Evolutionary conservation across 768 basidiomycete genomes (phyloP).

Genomic region (Tephrocybe sp.): DNA sequence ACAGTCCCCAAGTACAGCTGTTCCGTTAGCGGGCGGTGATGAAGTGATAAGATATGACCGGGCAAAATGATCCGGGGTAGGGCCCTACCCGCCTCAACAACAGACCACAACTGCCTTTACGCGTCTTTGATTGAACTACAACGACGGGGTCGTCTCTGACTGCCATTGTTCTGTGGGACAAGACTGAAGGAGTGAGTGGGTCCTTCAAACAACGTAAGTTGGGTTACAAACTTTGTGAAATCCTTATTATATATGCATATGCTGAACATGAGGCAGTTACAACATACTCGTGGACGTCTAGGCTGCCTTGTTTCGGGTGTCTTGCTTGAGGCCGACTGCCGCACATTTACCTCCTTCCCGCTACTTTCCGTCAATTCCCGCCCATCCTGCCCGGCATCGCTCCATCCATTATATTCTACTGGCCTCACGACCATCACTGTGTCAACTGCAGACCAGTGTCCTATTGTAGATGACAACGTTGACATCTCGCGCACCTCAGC

Average conservation of each 20-base stretch:
- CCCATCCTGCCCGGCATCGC: constrained; percentile 14
- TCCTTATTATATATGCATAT: constrained; percentile 42
- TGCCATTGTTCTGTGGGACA: constrained; percentile 13
- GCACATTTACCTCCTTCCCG: constrained; percentile 17
- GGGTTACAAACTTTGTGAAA: constrained; percentile 11
- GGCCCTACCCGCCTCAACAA: constrained; percentile 14
- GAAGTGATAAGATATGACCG: constrained; percentile 19
- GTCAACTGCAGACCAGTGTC: constrained; percentile 5
- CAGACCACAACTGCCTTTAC: constrained; percentile 15
- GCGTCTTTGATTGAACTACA: constrained; percentile 15
- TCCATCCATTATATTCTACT: constrained; percentile 5
- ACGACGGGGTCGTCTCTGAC: constrained; percentile 11
- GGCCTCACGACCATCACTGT: constrained; percentile 8
- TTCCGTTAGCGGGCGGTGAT: constrained; percentile 18
- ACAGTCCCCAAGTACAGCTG: constrained; percentile 4
- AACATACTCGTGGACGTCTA: constrained; percentile 35
- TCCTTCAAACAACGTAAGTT: constrained; percentile 23
- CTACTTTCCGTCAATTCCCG: constrained; percentile 6
- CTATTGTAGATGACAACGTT: constrained; percentile 34
- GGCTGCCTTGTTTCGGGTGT: constrained; percentile 19
- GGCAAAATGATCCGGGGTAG: constrained; percentile 18
- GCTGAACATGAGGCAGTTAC: constrained; percentile 56
- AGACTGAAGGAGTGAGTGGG: constrained; percentile 5
- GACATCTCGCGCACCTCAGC: constrained; percentile 25
- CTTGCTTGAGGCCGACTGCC: constrained; percentile 20